Conservation (phyloP, 1,284 basidiomycete genomes). For the Ustilago loliicola region DNA sequence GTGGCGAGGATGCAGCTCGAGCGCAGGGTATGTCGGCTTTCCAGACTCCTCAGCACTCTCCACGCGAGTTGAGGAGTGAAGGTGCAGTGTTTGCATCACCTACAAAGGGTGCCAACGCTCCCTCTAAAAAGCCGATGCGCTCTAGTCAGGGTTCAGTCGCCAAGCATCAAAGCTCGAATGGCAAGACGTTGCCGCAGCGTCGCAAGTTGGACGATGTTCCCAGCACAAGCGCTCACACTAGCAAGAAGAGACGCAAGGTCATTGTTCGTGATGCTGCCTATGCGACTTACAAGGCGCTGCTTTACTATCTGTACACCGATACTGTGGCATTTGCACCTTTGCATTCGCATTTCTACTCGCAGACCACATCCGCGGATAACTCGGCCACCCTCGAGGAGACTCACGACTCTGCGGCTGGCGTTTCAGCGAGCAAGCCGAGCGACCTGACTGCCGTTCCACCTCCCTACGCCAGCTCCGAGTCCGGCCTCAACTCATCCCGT, state of each 20-base stretch:
- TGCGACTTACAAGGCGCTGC: slow-evolving; percentile 82
- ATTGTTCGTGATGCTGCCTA: slow-evolving; percentile 83
- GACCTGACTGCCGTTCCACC: neutral
- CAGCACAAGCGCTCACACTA: slow-evolving; percentile 2
- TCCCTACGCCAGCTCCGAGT: slow-evolving; percentile 16
- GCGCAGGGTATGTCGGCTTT: slow-evolving; percentile 44
- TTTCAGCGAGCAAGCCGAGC: slow-evolving; percentile 4
- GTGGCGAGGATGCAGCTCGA: slow-evolving; percentile 37
- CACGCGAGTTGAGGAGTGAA: slow-evolving; percentile 25
- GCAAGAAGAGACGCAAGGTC: slow-evolving; percentile 50
- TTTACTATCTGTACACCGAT: slow-evolving; percentile 90
- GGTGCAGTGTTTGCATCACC: slow-evolving; percentile 10
- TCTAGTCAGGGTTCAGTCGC: neutral
- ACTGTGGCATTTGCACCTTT: slow-evolving; percentile 85
- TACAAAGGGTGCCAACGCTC: neutral
- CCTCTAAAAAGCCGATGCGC: slow-evolving; percentile 4
- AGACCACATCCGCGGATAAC: slow-evolving; percentile 7
- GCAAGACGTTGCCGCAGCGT: slow-evolving; percentile 15
- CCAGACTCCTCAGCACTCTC: slow-evolving; percentile 46
- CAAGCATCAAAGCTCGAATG: neutral
- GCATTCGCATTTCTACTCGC: slow-evolving; percentile 75
- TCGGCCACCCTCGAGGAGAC: slow-evolving; percentile 17
- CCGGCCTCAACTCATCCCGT: neutral
- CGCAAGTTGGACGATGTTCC: slow-evolving; percentile 19
- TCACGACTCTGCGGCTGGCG: neutral